These are phyloP conservation scores for Fragaria nilgerrensis DNA, from an alignment of 306 rosid genomes.

Conservation along the genomic window DNA sequence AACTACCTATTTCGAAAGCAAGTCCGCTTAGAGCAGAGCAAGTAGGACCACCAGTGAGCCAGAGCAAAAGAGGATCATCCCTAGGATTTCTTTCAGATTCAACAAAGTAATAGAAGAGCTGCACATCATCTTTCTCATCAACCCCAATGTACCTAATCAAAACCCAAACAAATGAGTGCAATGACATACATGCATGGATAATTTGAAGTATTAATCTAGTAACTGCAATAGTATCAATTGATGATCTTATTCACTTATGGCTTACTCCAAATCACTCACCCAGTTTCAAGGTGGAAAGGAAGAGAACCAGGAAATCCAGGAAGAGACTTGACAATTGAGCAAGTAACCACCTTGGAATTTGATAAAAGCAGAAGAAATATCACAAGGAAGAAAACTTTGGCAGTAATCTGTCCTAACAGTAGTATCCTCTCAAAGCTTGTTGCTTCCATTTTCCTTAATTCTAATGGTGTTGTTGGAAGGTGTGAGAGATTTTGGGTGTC, in stretches of 20 bases:
- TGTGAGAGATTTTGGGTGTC: neutral
- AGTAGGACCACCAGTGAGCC: constrained; percentile 32
- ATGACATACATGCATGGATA: neutral
- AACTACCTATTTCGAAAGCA: constrained; percentile 27
- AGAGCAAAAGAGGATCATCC: constrained; percentile 31
- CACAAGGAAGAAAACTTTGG: neutral
- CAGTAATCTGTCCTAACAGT: neutral
- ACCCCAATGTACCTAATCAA: constrained; percentile 21
- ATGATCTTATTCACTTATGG: neutral
- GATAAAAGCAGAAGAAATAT: constrained; percentile 4
- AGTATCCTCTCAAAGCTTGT: neutral
- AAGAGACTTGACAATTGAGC: constrained; percentile 4
- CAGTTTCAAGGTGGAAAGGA: constrained; percentile 31
- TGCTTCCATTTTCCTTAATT: neutral
- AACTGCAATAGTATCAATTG: too few species aligned
- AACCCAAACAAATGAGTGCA: neutral
- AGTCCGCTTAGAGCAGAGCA: constrained; percentile 30
- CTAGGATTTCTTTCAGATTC: constrained; percentile 30
- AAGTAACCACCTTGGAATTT: neutral
- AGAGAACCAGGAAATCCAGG: constrained; percentile 33
- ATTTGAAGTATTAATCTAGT: too few species aligned
- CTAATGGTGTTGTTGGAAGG: neutral
- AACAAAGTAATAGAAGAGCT: constrained; percentile 31
- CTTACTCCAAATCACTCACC: constrained; percentile 10
- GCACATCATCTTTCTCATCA: constrained; percentile 24